Evolutionary conservation across 305 asterid species (phyloP).

Genomic region (Solanum aculeatissimum): DNA sequence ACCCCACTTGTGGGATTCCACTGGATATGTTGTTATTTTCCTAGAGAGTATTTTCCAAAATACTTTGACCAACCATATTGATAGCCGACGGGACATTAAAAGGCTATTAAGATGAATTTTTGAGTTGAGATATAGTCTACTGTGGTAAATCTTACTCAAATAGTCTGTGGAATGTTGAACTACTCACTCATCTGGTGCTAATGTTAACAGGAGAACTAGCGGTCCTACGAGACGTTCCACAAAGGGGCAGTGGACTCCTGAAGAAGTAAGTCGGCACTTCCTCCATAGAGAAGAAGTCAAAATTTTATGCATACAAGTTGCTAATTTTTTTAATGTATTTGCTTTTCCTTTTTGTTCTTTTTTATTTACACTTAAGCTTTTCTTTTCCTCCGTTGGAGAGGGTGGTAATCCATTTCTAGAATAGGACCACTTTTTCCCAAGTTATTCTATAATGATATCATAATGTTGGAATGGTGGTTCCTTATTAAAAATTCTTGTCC

Average conservation of each 20-base stretch:
- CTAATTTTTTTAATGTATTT: not conserved
- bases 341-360: not conserved
- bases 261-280: slow-evolving; percentile 54
- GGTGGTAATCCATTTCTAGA: not conserved
- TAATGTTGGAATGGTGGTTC: not conserved
- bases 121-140: not conserved
- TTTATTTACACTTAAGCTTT: not conserved
- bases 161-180: not conserved
- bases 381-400: not conserved
- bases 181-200: slow-evolving; percentile 1
- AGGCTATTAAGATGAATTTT: not conserved
- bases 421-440: not conserved
- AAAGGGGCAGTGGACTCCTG: slow-evolving; percentile 97
- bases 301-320: not conserved
- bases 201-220: slow-evolving; percentile 62
- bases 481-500: not conserved
- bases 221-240: slow-evolving; percentile 99
- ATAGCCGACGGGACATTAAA: not conserved
- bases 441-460: not conserved
- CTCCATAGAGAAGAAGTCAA: not conserved
- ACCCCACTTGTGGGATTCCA: no score
- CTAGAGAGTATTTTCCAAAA: no score
- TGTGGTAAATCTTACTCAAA: not conserved
- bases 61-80: no score
- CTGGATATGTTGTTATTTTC: no score